These are phyloP conservation scores for Quercus bicolor DNA, from an alignment of 306 rosid genomes.

Conservation along the genomic window DNA sequence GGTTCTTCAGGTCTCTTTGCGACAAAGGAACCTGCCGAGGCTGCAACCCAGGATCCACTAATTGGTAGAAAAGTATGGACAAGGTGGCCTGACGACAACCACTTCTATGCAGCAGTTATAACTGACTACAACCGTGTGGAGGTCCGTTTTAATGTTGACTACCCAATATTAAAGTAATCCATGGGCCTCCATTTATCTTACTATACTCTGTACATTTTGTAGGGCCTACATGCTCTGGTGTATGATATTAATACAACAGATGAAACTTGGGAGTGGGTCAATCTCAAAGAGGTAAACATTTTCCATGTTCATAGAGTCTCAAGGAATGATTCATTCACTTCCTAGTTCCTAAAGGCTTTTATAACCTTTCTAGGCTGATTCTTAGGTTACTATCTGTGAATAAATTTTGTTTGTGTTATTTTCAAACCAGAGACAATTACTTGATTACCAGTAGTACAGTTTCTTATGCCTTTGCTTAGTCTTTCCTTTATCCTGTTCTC, in stretches of 20 bases:
- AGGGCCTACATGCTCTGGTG: slow-evolving; percentile 57
- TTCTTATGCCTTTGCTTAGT: neutral
- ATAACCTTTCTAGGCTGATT: too few species aligned
- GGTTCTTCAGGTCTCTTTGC: slow-evolving; percentile 54
- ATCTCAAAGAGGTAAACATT: slow-evolving; percentile 50
- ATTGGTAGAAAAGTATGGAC: slow-evolving; percentile 92
- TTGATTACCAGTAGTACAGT: neutral
- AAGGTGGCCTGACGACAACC: slow-evolving; percentile 94
- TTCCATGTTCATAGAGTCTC: neutral
- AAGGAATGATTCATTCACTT: neutral
- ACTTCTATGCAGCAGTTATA: slow-evolving; percentile 87
- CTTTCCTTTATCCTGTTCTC: neutral
- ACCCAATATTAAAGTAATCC: neutral
- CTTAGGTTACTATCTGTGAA: too few species aligned
- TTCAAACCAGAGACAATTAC: neutral
- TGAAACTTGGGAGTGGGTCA: slow-evolving; percentile 68
- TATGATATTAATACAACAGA: slow-evolving; percentile 46
- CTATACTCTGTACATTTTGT: neutral
- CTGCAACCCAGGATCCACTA: slow-evolving; percentile 46
- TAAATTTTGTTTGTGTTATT: neutral
- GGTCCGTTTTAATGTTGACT: slow-evolving; percentile 34
- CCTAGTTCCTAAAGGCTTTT: too few species aligned
- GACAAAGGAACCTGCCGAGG: slow-evolving; percentile 46
- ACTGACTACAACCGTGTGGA: slow-evolving; percentile 68
- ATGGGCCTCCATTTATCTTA: neutral